These are phyloP conservation scores for Sonneratia caseolaris DNA, from an alignment of 345 rosid genomes.

Conservation along the genomic window DNA sequence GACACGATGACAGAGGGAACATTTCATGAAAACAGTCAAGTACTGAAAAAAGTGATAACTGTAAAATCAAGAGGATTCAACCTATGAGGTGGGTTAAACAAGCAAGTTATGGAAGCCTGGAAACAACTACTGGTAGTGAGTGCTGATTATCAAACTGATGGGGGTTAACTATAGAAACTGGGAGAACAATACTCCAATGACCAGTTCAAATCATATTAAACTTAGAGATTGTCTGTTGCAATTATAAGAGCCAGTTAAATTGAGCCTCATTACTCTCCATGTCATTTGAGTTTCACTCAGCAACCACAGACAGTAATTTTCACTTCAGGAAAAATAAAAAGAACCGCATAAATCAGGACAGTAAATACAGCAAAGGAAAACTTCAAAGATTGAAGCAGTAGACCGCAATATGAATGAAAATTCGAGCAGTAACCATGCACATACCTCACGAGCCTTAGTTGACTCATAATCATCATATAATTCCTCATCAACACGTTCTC, in stretches of 20 bases:
- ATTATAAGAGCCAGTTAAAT: not conserved
- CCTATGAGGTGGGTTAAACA: not conserved
- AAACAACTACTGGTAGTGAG: not conserved
- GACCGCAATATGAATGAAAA: not conserved
- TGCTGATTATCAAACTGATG: not conserved
- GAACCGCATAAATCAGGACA: not conserved
- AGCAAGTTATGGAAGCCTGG: not conserved
- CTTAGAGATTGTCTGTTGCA: not conserved
- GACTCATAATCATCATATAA: constrained; percentile 91
- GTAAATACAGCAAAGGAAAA: not conserved
- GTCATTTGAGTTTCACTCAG: not conserved
- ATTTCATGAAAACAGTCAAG: not conserved
- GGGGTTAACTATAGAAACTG: not conserved
- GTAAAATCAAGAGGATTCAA: not conserved
- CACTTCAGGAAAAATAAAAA: constrained; percentile 2
- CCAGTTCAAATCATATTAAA: not conserved
- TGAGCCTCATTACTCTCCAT: constrained; percentile 1
- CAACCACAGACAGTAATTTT: not conserved
- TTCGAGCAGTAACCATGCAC: not conserved
- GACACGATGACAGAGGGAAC: not conserved
- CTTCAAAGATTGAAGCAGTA: not conserved
- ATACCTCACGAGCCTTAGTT: constrained; percentile 84
- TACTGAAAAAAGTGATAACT: not conserved
- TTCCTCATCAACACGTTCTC: constrained; percentile 71
- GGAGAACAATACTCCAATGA: not conserved